A percentile compares a stretch with the other conserved stretches of the same genome.
Evolutionary conservation across 1,284 basidiomycete genomes (phyloP).

Genomic region (Earliella scabrosa): DNA sequence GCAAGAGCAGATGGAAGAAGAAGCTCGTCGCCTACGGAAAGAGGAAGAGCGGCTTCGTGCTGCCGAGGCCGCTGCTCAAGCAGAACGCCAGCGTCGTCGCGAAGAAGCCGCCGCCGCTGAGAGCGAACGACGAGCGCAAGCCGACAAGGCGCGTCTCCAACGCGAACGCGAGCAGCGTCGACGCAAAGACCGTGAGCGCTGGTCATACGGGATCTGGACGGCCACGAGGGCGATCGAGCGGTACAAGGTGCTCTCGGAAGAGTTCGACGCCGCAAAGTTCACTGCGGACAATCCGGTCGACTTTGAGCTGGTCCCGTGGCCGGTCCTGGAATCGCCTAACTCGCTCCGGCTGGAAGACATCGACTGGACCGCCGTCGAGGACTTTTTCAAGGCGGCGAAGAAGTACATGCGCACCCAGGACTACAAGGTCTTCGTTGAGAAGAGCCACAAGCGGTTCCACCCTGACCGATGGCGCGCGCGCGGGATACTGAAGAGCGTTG

Average conservation of each 20-base stretch:
- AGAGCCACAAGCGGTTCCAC: slow-evolving; percentile 71
- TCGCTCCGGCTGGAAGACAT: slow-evolving; percentile 62
- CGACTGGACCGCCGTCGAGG: slow-evolving; percentile 68
- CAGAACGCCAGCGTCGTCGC: slow-evolving; percentile 30
- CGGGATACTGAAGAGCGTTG: slow-evolving; percentile 53
- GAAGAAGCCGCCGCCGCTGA: slow-evolving; percentile 34
- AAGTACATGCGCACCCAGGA: slow-evolving; percentile 58
- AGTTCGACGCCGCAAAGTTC: slow-evolving; percentile 67
- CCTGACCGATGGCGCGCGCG: slow-evolving; percentile 68
- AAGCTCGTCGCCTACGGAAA: slow-evolving; percentile 38
- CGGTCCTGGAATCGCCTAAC: slow-evolving; percentile 57
- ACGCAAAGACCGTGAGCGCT: slow-evolving; percentile 49
- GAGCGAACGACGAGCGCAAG: slow-evolving; percentile 35
- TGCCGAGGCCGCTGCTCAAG: slow-evolving; percentile 34
- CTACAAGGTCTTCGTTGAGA: slow-evolving; percentile 65
- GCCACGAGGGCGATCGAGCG: slow-evolving; percentile 64
- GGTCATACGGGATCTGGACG: slow-evolving; percentile 63
- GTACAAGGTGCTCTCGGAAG: slow-evolving; percentile 59
- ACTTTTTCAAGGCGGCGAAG: slow-evolving; percentile 63
- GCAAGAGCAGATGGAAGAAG: slow-evolving; percentile 50
- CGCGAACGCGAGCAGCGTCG: slow-evolving; percentile 37
- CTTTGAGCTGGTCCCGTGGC: slow-evolving; percentile 73
- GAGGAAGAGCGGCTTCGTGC: slow-evolving; percentile 42
- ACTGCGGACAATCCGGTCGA: slow-evolving; percentile 50
- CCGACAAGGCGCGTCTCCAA: slow-evolving; percentile 28